Percentiles rank a stretch among this genome's conserved stretches.
Evolutionary conservation across 2,329 filamentous ascomycete species (phyloP).

Genomic region (Fusarium heterosporum): DNA sequence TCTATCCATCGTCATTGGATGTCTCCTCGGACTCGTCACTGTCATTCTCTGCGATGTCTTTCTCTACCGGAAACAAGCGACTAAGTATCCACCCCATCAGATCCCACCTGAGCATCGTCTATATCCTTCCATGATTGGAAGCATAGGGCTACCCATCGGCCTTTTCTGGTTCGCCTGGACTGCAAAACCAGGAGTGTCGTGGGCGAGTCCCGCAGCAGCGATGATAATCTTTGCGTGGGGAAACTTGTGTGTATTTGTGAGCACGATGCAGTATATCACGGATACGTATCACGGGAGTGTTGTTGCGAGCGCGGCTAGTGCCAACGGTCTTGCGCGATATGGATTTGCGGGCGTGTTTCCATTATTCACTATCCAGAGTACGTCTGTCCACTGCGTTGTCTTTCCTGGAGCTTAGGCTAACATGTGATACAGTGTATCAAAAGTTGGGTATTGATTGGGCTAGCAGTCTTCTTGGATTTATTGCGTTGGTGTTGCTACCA

Average conservation of each 20-base stretch:
- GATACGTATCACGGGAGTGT: slow-evolving; percentile 67
- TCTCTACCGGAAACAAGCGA: slow-evolving; percentile 55
- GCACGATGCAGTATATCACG: slow-evolving; percentile 63
- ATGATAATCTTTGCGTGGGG: slow-evolving; percentile 70
- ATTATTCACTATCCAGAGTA: slow-evolving; percentile 69
- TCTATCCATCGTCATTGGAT: slow-evolving; percentile 59
- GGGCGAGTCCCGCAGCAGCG: slow-evolving; percentile 63
- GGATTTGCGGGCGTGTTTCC: slow-evolving; percentile 68
- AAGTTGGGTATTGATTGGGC: slow-evolving; percentile 61
- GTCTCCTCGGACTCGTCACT: slow-evolving; percentile 57
- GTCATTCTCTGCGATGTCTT: slow-evolving; percentile 56
- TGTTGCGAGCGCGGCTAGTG: slow-evolving; percentile 69
- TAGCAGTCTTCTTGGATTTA: slow-evolving; percentile 59
- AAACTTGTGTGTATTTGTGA: slow-evolving; percentile 69
- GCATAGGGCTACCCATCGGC: slow-evolving; percentile 62
- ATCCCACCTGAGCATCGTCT: slow-evolving; percentile 68
- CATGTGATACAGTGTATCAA: slow-evolving; percentile 52
- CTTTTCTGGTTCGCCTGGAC: slow-evolving; percentile 73
- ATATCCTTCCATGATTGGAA: slow-evolving; percentile 69
- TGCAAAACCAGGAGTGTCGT: slow-evolving; percentile 58
- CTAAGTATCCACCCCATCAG: slow-evolving; percentile 49
- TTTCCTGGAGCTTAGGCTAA: slow-evolving; percentile 7
- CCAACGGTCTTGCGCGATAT: slow-evolving; percentile 70
- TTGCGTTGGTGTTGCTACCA: slow-evolving; percentile 61
- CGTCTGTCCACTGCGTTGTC: slow-evolving; percentile 20